Base-by-base conservation (phyloP, 2,329 filamentous ascomycete genomes). In the Aspergillus costaricaensis region DNA sequence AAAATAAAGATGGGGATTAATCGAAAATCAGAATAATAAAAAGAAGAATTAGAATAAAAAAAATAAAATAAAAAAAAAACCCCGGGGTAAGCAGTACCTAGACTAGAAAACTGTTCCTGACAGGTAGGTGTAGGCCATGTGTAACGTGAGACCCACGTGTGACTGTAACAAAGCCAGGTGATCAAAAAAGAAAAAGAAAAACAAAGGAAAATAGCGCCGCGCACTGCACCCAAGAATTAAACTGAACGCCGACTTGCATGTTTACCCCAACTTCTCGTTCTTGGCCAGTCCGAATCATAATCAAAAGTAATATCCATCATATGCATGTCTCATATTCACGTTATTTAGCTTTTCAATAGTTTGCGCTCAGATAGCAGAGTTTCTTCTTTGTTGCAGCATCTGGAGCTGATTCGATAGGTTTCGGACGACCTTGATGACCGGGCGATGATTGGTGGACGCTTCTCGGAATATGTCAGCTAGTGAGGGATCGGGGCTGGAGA, bases 361-460 rank as follows among this genome's bases (percentile, higher is more conserved):
- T 21, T 7, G 19, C 19, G 41, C 41, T 44, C 41, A 44, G 41
- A 44, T 44, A 44, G 19, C 41, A 23, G 10, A 17, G 21, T 12
- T 56, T 43, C 51, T 60, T 43, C 57, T 61, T n/a, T 52, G 56
- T 43, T 70, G 71, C 50, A 68, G 53, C 12, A 58, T 38, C 36
- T 64, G 59, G 41, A 75, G 55, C 25, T 67, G 67, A 17, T 62
- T 61, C 49, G 71, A 71, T 36, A 75, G 47, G 14, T 63, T 64
- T 38, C 63, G 59, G 27, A 73, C 69, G 51, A 68, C 60, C 49
- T 69, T 63, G 41, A 68, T 66, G 8, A 74, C 68, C 25, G 69
- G 67, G 30, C 64, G 70, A 61, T 75, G 72, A 39, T 70, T 66
- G 19, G 60, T 65, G 19, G 70, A 64, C 10, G 70, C 71, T 23